phyloP scores from a whole-genome alignment of 2,329 filamentous ascomycete species.

The Neonectria hederae region DNA sequence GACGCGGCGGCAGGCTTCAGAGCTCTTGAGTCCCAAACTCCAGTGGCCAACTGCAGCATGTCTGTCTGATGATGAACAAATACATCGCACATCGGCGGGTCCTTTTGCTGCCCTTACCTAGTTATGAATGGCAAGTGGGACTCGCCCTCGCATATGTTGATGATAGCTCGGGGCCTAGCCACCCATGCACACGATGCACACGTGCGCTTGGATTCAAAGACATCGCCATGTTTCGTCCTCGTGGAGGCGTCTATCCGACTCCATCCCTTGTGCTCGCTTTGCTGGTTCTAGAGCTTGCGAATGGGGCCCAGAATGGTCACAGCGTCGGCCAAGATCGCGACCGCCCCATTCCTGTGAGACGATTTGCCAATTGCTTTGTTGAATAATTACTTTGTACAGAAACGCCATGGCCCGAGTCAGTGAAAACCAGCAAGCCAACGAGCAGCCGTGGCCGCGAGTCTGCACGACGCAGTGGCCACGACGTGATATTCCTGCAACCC shows the following conservation, averaged over 20 bases:
- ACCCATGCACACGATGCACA: constrained; percentile 1
- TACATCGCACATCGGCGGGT: neutral
- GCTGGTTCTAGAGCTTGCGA: constrained; percentile 16
- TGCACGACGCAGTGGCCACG: neutral
- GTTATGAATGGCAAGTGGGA: neutral
- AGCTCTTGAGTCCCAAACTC: neutral
- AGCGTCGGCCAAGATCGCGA: constrained; percentile 5
- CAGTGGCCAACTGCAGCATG: neutral
- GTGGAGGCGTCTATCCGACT: neutral
- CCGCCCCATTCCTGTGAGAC: constrained; percentile 13
- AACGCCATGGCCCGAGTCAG: constrained; percentile 10
- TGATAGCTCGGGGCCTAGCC: neutral
- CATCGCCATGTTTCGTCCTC: constrained; percentile 7
- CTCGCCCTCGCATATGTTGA: neutral
- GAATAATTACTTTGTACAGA: neutral
- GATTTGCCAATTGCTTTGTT: constrained; percentile 1
- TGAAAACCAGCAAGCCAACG: constrained; percentile 9
- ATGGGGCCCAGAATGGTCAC: constrained; percentile 4
- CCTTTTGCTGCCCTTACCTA: neutral
- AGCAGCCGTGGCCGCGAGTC: constrained; percentile 4
- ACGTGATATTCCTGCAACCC: neutral
- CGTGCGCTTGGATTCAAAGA: constrained; percentile 13
- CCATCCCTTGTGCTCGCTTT: neutral
- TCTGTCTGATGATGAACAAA: neutral
- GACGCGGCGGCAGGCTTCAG: neutral